Conservation (phyloP, 805 yeast species). For the Teunomyces gatunensis region DNA sequence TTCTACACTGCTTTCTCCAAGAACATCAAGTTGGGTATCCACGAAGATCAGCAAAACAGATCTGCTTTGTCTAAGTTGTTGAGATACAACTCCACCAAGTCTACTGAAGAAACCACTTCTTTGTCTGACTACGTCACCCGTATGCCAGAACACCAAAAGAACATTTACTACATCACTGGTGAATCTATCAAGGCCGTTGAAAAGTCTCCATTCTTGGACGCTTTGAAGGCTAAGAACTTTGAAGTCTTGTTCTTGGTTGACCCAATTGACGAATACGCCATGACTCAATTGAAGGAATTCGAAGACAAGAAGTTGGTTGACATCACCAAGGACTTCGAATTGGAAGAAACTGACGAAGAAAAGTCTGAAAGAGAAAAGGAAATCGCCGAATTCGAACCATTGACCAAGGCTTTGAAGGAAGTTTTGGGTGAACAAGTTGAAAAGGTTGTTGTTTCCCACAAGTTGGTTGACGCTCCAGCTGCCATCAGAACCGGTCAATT, state of each 20-base stretch:
- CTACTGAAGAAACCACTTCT: conserved; percentile 90
- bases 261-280: conserved; percentile 99
- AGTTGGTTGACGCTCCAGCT: conserved; percentile 97
- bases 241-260: conserved; percentile 97
- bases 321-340: conserved; percentile 98
- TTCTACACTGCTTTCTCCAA: conserved; percentile 97
- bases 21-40: conserved; percentile 98
- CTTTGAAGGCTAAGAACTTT: conserved; percentile 95
- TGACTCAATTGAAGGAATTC: conserved; percentile 98
- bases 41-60: conserved; percentile 99
- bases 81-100: conserved; percentile 96
- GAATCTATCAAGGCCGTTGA: conserved; percentile 96
- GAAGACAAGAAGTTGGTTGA: conserved; percentile 99
- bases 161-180: conserved; percentile 99
- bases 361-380: conserved; percentile 92
- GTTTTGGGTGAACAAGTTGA: conserved; percentile 98
- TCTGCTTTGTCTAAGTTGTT: conserved; percentile 89
- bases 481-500: conserved; percentile 99
- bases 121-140: conserved; percentile 96
- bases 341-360: conserved; percentile 98
- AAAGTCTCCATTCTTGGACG: conserved; percentile 98
- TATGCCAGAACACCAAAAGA: conserved; percentile 99
- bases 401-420: conserved; percentile 95
- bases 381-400: conserved; percentile 85
- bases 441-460: conserved; percentile 97